Evolutionary conservation across 768 basidiomycete species (phyloP), one percentile per base, ranked within the genome.

Genomic region (Suillus decipiens): DNA sequence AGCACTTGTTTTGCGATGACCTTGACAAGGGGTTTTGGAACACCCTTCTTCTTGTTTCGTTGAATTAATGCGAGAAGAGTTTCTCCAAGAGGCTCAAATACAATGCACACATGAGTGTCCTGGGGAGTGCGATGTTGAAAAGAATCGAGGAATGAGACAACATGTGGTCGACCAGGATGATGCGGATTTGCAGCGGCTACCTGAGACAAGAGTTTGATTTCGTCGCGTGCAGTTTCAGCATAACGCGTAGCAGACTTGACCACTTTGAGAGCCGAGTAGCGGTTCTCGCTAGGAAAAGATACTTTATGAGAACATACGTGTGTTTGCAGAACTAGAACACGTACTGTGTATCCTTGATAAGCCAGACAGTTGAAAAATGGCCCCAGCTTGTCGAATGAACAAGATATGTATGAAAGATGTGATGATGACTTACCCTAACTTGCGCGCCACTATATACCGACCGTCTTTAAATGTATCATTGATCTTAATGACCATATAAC

Each of bases 211-310:
- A 98, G 85, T 73, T 95, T 93, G 75, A 99, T 98, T 78, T 99
- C 96, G 75, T 99, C 96, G 58, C 90, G 86, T 34, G 96, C 96
- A 5, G 96, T 98, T 74, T 98, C 96, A 64, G 95, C 93, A 78
- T 99, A 99, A 67, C 95, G 89, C 28, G 88, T 87, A 24, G 95
- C 96, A 34, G 95, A 96, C 78, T 96, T 96, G 77, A 96, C 93
- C 61, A 97, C 89, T 76, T 97, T 97, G 73, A 97, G 85, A 17
- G 95, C 95, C 51, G 93, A 93, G 76, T 95, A 95, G 47, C 85
- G 81, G 37, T 84, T 82, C 48, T 82, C 80, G 8, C 94, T 96
- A 69, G 31, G 42, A 33, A 50, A 43, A 65, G 64, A 45, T 5
- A 22, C 45, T 73, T 61, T 66, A 69, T 34, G 39, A 51, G 43